Base-by-base conservation (phyloP, 2,329 filamentous ascomycete genomes). In the Colletotrichum tropicale region DNA sequence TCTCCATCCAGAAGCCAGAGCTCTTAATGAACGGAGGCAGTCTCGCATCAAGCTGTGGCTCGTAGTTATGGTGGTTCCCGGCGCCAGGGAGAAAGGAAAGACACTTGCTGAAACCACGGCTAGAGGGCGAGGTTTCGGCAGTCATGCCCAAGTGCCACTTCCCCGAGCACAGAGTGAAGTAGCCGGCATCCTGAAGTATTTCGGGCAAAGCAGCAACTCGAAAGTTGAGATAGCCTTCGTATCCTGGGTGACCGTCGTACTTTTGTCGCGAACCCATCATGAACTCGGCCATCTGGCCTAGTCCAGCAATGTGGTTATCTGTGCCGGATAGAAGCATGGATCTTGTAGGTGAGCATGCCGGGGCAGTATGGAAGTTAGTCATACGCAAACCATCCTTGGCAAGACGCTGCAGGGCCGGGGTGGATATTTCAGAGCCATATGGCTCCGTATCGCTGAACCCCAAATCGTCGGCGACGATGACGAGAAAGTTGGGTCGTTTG, bases 81-180 rank as follows among this genome's bases (percentile, higher is more conserved):
- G 91, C 92, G 4, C 89, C 91, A 0, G 91, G 91, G 5, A 93
- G 83, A 79, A 91, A 89, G 4, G 91, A 91, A 74, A 93, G 89
- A 34, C 88, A 90, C 21, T 87, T 87, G 74, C 91, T 88, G 77
- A 93, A 93, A 0, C 92, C 91, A 12, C 91, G 86, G 15, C 86
- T 87, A 61, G 88, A 86, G 1, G 91, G 91, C 6, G 87, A 88
- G 6, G 87, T 86, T 78, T 93, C 90, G 0, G 89, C 88, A 0
- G 87, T 91, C 15, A 93, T 82, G 0, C 91, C 91, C 21, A 93
- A 82, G 81, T 93, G 91, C 91, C 91, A 93, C 80, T 93, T 93
- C 0, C 91, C 91, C 7, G 89, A 84, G 88, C 93, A 91, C 7
- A 91, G 77, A 2, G 91, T 93, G 65, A 88, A 85, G 80, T 93